These are phyloP conservation scores for Fusarium sp. DNA, from an alignment of 2,329 filamentous ascomycete genomes.

Conservation along the genomic window DNA sequence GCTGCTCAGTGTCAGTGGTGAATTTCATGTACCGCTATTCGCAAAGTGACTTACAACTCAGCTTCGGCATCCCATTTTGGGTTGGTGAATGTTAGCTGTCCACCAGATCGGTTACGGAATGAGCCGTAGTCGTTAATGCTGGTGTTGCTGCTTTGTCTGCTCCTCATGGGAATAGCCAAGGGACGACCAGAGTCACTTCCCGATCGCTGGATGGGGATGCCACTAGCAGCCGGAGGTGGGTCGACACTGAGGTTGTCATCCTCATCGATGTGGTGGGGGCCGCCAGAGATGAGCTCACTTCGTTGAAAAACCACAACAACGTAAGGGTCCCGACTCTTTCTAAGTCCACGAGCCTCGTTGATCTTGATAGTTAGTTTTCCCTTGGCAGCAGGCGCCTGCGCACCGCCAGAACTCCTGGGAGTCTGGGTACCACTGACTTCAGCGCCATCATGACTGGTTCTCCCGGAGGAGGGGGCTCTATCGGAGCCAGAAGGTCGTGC, in stretches of 20 bases:
- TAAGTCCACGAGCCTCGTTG: conserved; percentile 82
- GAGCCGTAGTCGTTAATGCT: conserved; percentile 76
- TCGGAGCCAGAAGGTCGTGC: conserved; percentile 65
- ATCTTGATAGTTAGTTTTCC: conserved; percentile 94
- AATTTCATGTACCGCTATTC: background rate
- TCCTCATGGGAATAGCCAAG: conserved; percentile 97
- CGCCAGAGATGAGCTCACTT: conserved; percentile 94
- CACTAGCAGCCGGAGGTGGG: conserved; percentile 60
- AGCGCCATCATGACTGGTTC: conserved; percentile 55
- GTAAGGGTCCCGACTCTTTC: conserved; percentile 88
- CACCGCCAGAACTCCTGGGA: conserved; percentile 59
- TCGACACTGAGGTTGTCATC: conserved; percentile 62
- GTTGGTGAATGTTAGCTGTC: conserved; percentile 72
- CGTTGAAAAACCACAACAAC: conserved; percentile 97
- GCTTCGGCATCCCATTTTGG: conserved; percentile 97
- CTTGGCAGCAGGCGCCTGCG: conserved; percentile 77
- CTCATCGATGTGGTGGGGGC: conserved; percentile 74
- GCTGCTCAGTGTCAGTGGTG: conserved; percentile 59
- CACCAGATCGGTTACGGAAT: conserved; percentile 68
- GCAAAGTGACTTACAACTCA: conserved; percentile 77
- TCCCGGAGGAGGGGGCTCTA: conserved; percentile 50
- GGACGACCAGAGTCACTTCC: conserved; percentile 84
- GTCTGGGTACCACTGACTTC: conserved; percentile 65
- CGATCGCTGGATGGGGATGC: conserved; percentile 73
- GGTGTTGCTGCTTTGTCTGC: conserved; percentile 95